Evolutionary conservation across 2,329 filamentous ascomycete species (phyloP).

Genomic region (Dactylonectria estremocensis): DNA sequence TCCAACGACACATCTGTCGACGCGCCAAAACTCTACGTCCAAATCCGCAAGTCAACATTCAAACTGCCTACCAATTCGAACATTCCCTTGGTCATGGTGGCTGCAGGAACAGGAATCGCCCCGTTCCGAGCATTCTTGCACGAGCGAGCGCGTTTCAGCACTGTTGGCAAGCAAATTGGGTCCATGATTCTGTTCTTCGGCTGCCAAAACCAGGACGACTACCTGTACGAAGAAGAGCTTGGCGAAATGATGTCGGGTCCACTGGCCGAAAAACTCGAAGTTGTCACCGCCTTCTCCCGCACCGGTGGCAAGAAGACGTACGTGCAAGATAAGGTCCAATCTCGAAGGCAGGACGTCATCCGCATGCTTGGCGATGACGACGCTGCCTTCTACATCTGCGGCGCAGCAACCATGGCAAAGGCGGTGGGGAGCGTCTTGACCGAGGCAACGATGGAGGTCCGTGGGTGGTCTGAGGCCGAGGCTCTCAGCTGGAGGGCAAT

Average conservation of each 20-base stretch:
- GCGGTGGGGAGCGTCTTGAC: constrained; percentile 10
- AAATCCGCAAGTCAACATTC: constrained; percentile 20
- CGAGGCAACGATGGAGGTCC: constrained; percentile 12
- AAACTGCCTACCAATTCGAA: constrained; percentile 18
- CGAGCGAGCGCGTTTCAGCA: constrained; percentile 22
- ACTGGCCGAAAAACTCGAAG: constrained; percentile 18
- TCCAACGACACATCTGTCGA: background rate
- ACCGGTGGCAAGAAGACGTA: constrained; percentile 13
- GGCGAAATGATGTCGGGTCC: constrained; percentile 1
- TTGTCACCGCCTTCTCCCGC: constrained; percentile 26
- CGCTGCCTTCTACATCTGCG: constrained; percentile 27
- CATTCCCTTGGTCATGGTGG: constrained; percentile 28
- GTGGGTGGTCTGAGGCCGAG: constrained; percentile 13
- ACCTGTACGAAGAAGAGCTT: constrained; percentile 22
- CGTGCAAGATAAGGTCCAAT: constrained; percentile 23
- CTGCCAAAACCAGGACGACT: constrained; percentile 23
- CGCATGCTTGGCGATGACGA: constrained; percentile 22
- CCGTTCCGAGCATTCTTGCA: constrained; percentile 28
- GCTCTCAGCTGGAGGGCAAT: constrained; percentile 14
- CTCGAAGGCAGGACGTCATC: constrained; percentile 5
- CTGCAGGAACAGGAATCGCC: constrained; percentile 28
- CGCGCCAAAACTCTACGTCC: background rate
- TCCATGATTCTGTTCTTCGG: constrained; percentile 30
- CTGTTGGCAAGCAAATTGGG: constrained; percentile 18
- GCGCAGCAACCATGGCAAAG: constrained; percentile 29